Evolutionary conservation across 208 protist species (phyloP).

Genomic region (Crithidia bombi): DNA sequence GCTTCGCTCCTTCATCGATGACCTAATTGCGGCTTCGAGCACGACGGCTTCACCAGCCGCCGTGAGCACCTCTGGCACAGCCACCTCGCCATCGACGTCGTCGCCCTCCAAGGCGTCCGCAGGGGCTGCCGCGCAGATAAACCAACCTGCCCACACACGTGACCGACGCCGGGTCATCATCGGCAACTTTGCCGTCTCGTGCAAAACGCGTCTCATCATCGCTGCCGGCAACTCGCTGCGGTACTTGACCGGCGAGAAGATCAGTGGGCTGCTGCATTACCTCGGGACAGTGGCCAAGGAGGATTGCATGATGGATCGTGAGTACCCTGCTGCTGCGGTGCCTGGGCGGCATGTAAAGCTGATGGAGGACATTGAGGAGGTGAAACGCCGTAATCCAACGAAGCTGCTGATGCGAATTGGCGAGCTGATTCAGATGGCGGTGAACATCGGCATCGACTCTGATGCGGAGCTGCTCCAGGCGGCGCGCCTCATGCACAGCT

Average conservation of each 20-base stretch:
- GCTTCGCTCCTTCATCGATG: constrained; percentile 66
- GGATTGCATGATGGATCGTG: constrained; percentile 72
- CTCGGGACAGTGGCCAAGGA: constrained; percentile 63
- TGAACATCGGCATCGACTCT: constrained; percentile 69
- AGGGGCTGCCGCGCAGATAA: background rate
- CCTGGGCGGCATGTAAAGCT: constrained; percentile 75
- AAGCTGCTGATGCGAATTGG: constrained; percentile 83
- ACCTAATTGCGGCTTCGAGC: constrained; percentile 40
- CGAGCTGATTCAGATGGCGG: constrained; percentile 76
- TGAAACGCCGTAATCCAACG: constrained; percentile 57
- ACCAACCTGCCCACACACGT: constrained; percentile 9
- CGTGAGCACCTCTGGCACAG: background rate
- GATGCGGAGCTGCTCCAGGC: constrained; percentile 77
- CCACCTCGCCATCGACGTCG: constrained; percentile 4
- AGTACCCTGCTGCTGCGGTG: constrained; percentile 72
- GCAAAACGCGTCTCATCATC: constrained; percentile 81
- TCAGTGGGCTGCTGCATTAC: constrained; percentile 71
- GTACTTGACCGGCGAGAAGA: constrained; percentile 63
- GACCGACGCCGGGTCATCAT: constrained; percentile 49
- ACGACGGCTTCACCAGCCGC: constrained; percentile 20
- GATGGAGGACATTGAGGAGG: constrained; percentile 57
- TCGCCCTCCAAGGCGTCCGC: background rate
- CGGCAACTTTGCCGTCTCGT: constrained; percentile 90
- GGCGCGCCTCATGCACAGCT: constrained; percentile 83
- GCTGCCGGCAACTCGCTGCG: constrained; percentile 59